Percentiles rank a stretch among this genome's conserved stretches.
phyloP scores from a whole-genome alignment of 1,139 yeast species.

The Yamadazyma friedrichii region DNA sequence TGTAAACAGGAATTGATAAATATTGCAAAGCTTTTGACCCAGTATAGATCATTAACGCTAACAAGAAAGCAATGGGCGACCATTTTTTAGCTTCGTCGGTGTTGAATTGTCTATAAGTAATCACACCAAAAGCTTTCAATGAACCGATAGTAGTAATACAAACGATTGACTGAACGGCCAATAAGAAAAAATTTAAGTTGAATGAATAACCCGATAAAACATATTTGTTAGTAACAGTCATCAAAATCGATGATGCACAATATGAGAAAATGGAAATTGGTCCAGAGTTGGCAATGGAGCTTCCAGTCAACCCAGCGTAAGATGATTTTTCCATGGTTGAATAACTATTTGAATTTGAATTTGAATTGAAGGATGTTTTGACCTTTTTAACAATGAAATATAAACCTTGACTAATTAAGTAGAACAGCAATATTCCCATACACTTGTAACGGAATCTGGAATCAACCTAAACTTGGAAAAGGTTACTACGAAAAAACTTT shows the following conservation, averaged over 20 bases:
- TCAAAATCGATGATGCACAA: conserved; percentile 89
- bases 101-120: conserved; percentile 85
- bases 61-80: conserved; percentile 88
- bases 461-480: background rate
- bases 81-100: conserved; percentile 87
- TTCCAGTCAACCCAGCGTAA: conserved; percentile 21
- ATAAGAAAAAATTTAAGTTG: conserved; percentile 86
- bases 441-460: conserved; percentile 11
- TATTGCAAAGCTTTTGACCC: conserved; percentile 92
- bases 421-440: conserved; percentile 46
- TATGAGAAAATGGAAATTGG: conserved; percentile 83
- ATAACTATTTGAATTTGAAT: no score
- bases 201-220: conserved; percentile 77
- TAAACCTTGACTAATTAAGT: conserved; percentile 35
- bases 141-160: conserved; percentile 73
- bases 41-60: conserved; percentile 94
- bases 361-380: conserved; percentile 4
- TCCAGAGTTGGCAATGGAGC: conserved; percentile 69
- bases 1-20: conserved; percentile 91
- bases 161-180: conserved; percentile 79
- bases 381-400: conserved; percentile 24
- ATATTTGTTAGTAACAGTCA: conserved; percentile 97
- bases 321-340: conserved; percentile 33
- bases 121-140: conserved; percentile 70
- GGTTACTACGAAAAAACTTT: background rate